These are phyloP conservation scores for Amaranthus tricolor DNA, from an alignment of 179 eudicot genomes.

Conservation along the genomic window DNA sequence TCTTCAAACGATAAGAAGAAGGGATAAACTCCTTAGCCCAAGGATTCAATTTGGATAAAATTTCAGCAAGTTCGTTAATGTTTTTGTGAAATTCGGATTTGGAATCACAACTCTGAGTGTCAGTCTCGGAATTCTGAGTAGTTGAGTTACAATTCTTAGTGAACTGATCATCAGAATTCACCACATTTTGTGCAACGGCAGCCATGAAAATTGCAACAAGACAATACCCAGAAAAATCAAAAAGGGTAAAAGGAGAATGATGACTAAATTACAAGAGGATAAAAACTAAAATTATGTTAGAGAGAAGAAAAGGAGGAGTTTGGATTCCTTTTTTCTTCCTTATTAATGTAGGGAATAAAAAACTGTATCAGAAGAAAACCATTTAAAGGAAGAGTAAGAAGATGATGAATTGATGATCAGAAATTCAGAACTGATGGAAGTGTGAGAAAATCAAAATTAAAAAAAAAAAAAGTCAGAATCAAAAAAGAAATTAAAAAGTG, in stretches of 20 bases:
- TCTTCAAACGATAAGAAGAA: conserved; percentile 41
- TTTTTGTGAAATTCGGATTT: conserved; percentile 62
- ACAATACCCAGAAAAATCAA: conserved; percentile 9
- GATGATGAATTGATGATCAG: conserved; percentile 22
- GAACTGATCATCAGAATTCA: conserved; percentile 43
- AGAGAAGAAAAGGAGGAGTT: conserved; percentile 4
- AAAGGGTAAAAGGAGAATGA: not conserved
- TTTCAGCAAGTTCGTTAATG: conserved; percentile 51
- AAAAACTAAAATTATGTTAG: not conserved
- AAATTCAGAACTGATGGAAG: not conserved
- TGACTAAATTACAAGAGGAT: not conserved
- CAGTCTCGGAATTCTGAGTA: conserved; percentile 32
- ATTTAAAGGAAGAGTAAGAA: not conserved
- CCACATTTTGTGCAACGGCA: conserved; percentile 35
- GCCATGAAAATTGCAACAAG: conserved; percentile 24
- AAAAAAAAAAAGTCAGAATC: not conserved
- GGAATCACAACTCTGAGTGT: conserved; percentile 35
- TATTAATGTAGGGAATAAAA: not conserved
- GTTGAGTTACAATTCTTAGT: conserved; percentile 23
- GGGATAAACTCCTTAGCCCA: conserved; percentile 87
- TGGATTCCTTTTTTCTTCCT: conserved; percentile 8
- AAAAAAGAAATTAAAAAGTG: not conserved
- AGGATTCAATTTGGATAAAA: conserved; percentile 77
- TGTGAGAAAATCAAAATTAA: not conserved
- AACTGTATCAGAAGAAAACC: conserved; percentile 6